phyloP scores from a whole-genome alignment of 2,329 filamentous ascomycete genomes.

The Metarhizium anisopliae region DNA sequence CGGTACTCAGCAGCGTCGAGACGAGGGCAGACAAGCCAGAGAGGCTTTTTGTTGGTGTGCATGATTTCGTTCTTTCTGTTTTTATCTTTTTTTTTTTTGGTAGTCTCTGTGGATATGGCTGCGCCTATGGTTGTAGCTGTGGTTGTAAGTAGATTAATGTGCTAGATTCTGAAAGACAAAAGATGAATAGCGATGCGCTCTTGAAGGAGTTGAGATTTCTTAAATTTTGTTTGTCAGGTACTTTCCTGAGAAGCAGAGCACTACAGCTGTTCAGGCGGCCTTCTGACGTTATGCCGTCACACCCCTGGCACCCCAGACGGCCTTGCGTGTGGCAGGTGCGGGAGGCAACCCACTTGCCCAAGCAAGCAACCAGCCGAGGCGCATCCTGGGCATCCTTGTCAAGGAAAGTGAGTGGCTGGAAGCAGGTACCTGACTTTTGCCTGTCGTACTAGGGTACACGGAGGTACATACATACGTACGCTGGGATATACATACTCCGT shows the following conservation, averaged over 20 bases:
- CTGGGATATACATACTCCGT: too few relatives aligned
- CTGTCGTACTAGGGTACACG: too few relatives aligned
- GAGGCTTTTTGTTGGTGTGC: conserved; percentile 14
- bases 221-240: background rate
- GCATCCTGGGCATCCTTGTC: too few relatives aligned
- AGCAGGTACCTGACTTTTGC: too few relatives aligned
- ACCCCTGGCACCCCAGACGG: background rate
- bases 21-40: conserved; percentile 19
- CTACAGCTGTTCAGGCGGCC: too few relatives aligned
- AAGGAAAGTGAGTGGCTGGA: too few relatives aligned
- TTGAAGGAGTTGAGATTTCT: background rate
- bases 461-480: too few relatives aligned
- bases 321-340: background rate
- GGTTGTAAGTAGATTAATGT: background rate
- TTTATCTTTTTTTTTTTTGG: background rate
- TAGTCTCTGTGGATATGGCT: too few relatives aligned
- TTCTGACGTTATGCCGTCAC: background rate
- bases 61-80: background rate
- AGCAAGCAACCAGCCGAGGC: too few relatives aligned
- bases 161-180: background rate
- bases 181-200: background rate
- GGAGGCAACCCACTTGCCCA: background rate
- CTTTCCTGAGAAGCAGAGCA: too few relatives aligned
- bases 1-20: conserved; percentile 19
- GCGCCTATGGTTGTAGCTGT: background rate